Evolutionary conservation across 768 basidiomycete genomes (phyloP).

Genomic region (Mrakia hoshinonis): DNA sequence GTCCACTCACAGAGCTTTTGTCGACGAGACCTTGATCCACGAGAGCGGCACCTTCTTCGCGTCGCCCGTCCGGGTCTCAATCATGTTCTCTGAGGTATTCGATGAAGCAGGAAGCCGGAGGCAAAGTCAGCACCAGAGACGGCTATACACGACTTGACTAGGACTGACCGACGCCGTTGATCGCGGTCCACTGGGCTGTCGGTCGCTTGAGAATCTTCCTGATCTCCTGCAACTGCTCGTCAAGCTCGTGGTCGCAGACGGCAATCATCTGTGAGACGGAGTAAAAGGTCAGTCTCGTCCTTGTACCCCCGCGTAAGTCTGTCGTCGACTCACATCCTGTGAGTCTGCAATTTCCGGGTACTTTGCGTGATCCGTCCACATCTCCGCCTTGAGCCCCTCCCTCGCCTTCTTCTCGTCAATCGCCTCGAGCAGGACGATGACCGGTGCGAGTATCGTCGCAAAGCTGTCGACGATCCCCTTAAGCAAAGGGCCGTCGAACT

Average conservation of each 20-base stretch:
- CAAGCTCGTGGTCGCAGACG: conserved; percentile 60
- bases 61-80: conserved; percentile 10
- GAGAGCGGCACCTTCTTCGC: conserved; percentile 33
- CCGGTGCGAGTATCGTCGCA: conserved; percentile 54
- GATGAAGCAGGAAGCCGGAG: not conserved
- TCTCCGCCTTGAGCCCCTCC: conserved; percentile 56
- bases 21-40: conserved; percentile 37
- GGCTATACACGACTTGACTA: not conserved
- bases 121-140: not conserved
- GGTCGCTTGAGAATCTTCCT: conserved; percentile 65
- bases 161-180: conserved; percentile 49
- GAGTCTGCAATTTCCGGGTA: conserved; percentile 54
- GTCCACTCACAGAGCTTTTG: not conserved
- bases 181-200: conserved; percentile 58
- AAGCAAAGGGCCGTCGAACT: conserved; percentile 51
- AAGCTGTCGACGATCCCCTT: conserved; percentile 62
- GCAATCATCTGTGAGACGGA: conserved; percentile 50
- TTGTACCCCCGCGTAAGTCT: not conserved
- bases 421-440: conserved; percentile 50
- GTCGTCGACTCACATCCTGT: conserved; percentile 48
- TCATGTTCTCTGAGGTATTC: conserved; percentile 12
- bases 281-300: not conserved
- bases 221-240: conserved; percentile 57
- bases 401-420: conserved; percentile 58
- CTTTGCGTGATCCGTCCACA: conserved; percentile 58